phyloP scores from a whole-genome alignment of 345 rosid species.

The Melastoma malabathricum region DNA sequence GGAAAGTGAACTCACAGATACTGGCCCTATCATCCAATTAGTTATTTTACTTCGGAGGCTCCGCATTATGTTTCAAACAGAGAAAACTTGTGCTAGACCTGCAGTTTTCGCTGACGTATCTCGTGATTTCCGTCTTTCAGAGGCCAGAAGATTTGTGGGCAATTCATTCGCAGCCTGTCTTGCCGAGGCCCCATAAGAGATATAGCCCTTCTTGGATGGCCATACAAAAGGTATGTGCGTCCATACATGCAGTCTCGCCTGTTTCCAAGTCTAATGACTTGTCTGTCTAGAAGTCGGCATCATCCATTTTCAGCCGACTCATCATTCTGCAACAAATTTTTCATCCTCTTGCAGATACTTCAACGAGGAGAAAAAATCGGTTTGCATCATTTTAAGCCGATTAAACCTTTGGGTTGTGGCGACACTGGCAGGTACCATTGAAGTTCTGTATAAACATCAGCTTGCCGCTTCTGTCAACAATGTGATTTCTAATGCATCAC shows the following conservation, averaged over 20 bases:
- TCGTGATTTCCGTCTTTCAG: conserved; percentile 29
- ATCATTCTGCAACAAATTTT: conserved; percentile 6
- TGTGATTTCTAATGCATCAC: too few species aligned
- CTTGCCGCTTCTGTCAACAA: too few species aligned
- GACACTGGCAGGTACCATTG: conserved; percentile 82
- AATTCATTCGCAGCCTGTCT: conserved; percentile 60
- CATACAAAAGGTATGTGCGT: conserved; percentile 48
- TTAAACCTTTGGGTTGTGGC: conserved; percentile 90
- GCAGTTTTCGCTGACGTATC: conserved; percentile 9
- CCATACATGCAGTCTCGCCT: too few species aligned
- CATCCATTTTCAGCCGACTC: background rate
- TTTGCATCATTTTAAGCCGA: conserved; percentile 78
- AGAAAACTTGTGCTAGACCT: background rate
- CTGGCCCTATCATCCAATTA: too few species aligned
- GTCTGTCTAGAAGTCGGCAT: too few species aligned
- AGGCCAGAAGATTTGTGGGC: conserved; percentile 95
- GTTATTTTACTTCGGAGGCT: too few species aligned
- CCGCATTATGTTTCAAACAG: too few species aligned
- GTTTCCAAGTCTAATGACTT: too few species aligned
- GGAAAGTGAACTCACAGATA: too few species aligned
- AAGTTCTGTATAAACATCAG: too few species aligned
- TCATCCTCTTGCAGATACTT: conserved; percentile 36
- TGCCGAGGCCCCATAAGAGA: conserved; percentile 75
- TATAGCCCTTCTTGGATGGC: conserved; percentile 65
- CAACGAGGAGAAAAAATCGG: conserved; percentile 58